phyloP scores from a whole-genome alignment of 345 rosid genomes.

The Populus deltoides region DNA sequence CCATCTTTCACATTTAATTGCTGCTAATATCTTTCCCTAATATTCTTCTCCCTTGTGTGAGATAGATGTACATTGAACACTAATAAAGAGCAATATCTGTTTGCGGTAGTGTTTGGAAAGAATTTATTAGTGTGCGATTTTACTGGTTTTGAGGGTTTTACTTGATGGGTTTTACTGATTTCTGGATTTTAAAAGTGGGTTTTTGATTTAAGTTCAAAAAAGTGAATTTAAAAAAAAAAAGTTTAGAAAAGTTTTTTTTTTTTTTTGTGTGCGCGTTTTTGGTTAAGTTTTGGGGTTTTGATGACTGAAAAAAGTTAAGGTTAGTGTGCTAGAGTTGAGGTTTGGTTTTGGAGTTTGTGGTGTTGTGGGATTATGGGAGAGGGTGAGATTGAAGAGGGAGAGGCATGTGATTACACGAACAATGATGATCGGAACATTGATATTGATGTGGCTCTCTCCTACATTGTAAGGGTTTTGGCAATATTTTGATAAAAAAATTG shows the following conservation, averaged over 20 bases:
- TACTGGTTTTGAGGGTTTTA: neutral
- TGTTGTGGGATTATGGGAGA: conserved; percentile 3
- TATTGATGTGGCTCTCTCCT: conserved; percentile 24
- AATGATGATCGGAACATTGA: conserved; percentile 5
- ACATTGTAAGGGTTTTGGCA: conserved; percentile 15
- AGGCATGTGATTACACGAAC: neutral
- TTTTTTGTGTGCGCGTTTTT: neutral
- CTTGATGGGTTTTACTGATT: neutral
- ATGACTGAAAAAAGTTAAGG: neutral
- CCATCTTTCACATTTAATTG: neutral
- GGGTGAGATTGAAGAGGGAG: conserved; percentile 14
- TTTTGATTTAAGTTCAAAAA: neutral
- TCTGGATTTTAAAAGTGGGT: neutral
- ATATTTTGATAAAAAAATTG: neutral
- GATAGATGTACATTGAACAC: neutral
- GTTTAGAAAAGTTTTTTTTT: neutral
- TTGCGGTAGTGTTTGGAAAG: neutral
- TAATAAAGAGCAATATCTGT: neutral
- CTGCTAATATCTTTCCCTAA: neutral
- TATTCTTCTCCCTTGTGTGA: neutral
- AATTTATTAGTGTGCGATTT: neutral
- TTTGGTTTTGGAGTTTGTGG: neutral
- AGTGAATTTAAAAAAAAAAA: neutral
- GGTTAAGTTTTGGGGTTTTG: neutral
- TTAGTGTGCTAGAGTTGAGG: neutral